Evolutionary conservation across 108 stramenopile genomes (phyloP).

Genomic region (Schizochytrium sp.): DNA sequence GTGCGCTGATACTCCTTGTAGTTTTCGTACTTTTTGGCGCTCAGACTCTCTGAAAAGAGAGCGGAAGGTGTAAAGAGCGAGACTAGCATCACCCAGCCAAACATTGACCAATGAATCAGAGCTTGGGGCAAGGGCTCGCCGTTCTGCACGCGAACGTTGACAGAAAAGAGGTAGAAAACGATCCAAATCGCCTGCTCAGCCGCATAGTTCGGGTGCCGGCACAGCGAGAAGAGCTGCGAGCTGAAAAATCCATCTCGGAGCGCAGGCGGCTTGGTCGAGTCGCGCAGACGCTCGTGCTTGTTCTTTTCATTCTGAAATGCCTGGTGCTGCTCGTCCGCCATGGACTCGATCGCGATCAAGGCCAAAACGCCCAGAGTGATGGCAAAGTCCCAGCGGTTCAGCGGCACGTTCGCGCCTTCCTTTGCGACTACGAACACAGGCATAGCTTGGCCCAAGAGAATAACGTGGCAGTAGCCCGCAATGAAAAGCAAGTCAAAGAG

Average conservation of each 20-base stretch:
- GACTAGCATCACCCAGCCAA: neutral
- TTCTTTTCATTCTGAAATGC: conserved; percentile 61
- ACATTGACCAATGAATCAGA: neutral
- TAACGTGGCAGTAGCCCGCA: conserved; percentile 53
- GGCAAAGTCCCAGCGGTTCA: conserved; percentile 47
- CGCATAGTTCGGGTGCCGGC: conserved; percentile 34
- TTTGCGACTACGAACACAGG: conserved; percentile 50
- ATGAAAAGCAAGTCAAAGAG: conserved; percentile 66
- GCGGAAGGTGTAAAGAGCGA: neutral
- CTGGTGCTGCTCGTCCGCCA: conserved; percentile 68
- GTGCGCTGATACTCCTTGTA: neutral
- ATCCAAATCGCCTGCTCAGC: neutral
- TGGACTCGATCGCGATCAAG: conserved; percentile 47
- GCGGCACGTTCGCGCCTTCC: neutral
- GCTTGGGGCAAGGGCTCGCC: neutral
- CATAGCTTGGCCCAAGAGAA: conserved; percentile 55
- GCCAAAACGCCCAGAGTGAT: conserved; percentile 40
- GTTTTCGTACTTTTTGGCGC: neutral
- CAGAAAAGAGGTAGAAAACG: neutral
- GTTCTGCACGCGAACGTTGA: neutral
- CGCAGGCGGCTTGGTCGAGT: neutral
- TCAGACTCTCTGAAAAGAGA: neutral
- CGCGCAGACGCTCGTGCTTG: neutral
- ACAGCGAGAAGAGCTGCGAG: conserved; percentile 57
- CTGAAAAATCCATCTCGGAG: conserved; percentile 52